Conservation (phyloP, 140 eudicot species). For the Stevia rebaudiana region DNA sequence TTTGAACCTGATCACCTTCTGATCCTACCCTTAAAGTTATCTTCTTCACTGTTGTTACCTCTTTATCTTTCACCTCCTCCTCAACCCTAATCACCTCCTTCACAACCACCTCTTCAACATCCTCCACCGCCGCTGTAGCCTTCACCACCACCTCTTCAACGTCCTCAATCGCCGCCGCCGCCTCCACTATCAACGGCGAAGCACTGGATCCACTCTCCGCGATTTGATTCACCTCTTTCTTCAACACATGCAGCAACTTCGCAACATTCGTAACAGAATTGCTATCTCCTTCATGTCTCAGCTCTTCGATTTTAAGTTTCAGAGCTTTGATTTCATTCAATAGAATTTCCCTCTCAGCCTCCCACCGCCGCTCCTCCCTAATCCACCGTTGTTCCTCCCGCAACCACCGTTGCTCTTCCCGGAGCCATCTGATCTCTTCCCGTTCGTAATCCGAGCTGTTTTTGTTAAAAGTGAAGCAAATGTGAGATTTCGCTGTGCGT, state of each 20-base stretch:
- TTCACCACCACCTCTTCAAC: constrained; percentile 38
- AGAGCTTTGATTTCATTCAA: constrained; percentile 42
- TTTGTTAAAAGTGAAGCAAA: constrained; percentile 43
- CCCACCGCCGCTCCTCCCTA: constrained; percentile 69
- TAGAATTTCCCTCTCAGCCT: constrained; percentile 48
- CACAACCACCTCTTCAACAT: constrained; percentile 38
- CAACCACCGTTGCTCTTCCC: constrained; percentile 90
- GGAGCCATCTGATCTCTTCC: constrained; percentile 68
- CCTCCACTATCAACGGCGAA: constrained; percentile 47
- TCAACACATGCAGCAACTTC: constrained; percentile 43
- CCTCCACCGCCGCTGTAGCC: constrained; percentile 14
- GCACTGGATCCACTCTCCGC: constrained; percentile 54
- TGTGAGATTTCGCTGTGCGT: constrained; percentile 33
- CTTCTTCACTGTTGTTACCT: constrained; percentile 25
- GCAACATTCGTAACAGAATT: constrained; percentile 40
- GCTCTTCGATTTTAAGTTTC: constrained; percentile 36
- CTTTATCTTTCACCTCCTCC: constrained; percentile 32
- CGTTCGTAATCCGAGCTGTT: constrained; percentile 30
- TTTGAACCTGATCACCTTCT: constrained; percentile 75
- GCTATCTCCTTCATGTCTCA: constrained; percentile 23
- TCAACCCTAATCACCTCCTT: constrained; percentile 46
- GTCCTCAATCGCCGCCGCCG: constrained; percentile 20
- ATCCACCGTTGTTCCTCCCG: constrained; percentile 93
- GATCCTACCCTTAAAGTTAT: constrained; percentile 64
- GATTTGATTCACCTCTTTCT: constrained; percentile 53